phyloP scores from a whole-genome alignment of 306 rosid species.

The Inga laurina region DNA sequence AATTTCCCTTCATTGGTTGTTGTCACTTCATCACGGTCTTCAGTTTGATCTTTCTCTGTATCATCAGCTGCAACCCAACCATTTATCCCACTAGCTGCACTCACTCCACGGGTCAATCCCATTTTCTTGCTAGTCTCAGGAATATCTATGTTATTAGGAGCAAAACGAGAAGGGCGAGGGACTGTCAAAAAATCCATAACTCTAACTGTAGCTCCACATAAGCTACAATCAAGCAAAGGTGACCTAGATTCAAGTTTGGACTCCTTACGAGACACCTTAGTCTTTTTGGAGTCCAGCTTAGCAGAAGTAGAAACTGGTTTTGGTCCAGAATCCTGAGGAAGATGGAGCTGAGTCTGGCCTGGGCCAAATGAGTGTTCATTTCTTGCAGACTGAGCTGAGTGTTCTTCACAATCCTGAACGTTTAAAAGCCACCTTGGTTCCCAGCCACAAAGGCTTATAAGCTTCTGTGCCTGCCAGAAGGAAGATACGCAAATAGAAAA shows the following conservation, averaged over 20 bases:
- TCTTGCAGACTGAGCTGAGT: slow-evolving; percentile 98
- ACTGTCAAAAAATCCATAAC: slow-evolving; percentile 76
- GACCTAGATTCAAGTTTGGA: slow-evolving; percentile 70
- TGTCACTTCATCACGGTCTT: slow-evolving; percentile 96
- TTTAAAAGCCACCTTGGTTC: slow-evolving; percentile 95
- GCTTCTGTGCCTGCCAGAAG: slow-evolving; percentile 84
- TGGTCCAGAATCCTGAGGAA: slow-evolving; percentile 68
- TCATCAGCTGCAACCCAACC: slow-evolving; percentile 96
- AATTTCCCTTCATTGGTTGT: slow-evolving; percentile 67
- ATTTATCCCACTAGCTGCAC: slow-evolving; percentile 98
- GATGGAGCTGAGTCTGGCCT: slow-evolving; percentile 66
- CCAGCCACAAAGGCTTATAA: slow-evolving; percentile 99
- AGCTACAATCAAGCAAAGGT: slow-evolving; percentile 90
- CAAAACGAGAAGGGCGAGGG: slow-evolving; percentile 80
- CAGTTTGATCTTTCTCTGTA: slow-evolving; percentile 82
- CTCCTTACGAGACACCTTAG: slow-evolving; percentile 65
- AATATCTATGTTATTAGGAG: slow-evolving; percentile 70
- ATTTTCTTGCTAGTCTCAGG: slow-evolving; percentile 87
- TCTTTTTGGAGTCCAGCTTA: slow-evolving; percentile 77
- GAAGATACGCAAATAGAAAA: slow-evolving; percentile 34
- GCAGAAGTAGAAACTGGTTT: slow-evolving; percentile 78
- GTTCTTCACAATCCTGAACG: slow-evolving; percentile 95
- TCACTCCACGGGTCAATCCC: slow-evolving; percentile 96
- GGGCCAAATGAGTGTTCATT: slow-evolving; percentile 85
- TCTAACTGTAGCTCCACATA: slow-evolving; percentile 93